phyloP scores from a whole-genome alignment of 176 grass and related monocot species.

The Hordeum marinum region DNA sequence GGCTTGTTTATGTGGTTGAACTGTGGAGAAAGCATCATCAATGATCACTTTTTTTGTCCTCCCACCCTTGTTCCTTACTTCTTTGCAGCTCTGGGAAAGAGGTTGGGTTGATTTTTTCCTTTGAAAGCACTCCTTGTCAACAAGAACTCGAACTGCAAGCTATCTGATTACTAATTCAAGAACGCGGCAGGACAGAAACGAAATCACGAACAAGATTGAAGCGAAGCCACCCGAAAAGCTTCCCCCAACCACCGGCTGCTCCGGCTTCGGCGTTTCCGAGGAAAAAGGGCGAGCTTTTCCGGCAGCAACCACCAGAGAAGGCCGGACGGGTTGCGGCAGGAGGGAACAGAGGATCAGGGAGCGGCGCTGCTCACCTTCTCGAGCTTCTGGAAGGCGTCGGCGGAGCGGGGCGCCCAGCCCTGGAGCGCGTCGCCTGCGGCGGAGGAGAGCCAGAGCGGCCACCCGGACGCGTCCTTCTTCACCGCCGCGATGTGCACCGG shows the following conservation, averaged over 20 bases:
- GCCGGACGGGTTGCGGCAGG: neutral
- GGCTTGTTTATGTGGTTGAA: slow-evolving; percentile 35
- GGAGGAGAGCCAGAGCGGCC: slow-evolving; percentile 82
- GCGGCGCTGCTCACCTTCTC: slow-evolving; percentile 56
- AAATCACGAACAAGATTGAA: slow-evolving; percentile 9
- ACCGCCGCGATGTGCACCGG: slow-evolving; percentile 37
- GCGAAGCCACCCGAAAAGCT: neutral
- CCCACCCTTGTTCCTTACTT: neutral
- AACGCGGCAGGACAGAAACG: neutral
- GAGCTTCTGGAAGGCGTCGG: slow-evolving; percentile 79
- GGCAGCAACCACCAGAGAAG: neutral
- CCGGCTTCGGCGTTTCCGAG: neutral
- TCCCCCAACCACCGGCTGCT: neutral
- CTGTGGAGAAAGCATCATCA: neutral
- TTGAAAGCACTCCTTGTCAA: neutral
- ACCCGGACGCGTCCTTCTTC: slow-evolving; percentile 56
- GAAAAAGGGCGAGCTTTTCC: neutral
- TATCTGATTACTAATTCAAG: too few species aligned
- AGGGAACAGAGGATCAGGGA: neutral
- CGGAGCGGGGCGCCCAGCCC: slow-evolving; percentile 76
- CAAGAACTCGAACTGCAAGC: neutral
- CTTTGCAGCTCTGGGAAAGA: neutral
- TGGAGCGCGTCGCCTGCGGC: slow-evolving; percentile 70
- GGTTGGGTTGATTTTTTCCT: neutral
- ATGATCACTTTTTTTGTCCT: neutral